Evolutionary conservation across 306 rosid species (phyloP).

Genomic region (Fragaria ananassa): DNA sequence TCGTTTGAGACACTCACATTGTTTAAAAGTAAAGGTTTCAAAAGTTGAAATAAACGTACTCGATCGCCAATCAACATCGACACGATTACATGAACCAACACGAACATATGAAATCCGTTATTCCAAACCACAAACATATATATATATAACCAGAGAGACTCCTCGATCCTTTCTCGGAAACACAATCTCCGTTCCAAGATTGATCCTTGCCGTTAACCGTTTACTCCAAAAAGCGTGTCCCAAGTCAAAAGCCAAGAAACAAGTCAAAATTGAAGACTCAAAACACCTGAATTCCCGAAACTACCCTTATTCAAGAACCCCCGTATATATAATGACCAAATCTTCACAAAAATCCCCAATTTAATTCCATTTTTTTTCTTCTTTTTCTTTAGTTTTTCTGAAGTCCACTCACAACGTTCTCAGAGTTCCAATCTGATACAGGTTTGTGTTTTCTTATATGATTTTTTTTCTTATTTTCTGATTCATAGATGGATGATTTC

Average conservation of each 20-base stretch:
- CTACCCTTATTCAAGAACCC: background rate
- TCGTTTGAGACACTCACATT: no score
- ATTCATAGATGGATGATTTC: background rate
- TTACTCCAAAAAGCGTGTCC: background rate
- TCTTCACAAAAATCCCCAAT: background rate
- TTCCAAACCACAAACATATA: background rate
- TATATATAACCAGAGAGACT: no score
- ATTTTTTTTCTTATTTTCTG: background rate
- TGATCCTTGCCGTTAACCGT: background rate
- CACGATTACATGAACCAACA: no score
- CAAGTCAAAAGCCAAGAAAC: background rate
- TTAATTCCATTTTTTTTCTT: background rate
- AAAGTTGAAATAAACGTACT: no score
- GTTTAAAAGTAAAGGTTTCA: fast-evolving
- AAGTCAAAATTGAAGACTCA: background rate
- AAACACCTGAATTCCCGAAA: background rate
- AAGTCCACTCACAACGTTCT: background rate
- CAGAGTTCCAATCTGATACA: background rate
- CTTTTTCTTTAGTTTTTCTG: background rate
- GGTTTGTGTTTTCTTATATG: background rate
- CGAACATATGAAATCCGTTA: no score
- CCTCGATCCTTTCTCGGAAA: background rate
- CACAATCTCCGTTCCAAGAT: background rate
- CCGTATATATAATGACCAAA: background rate
- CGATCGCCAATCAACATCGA: no score